Conservation (phyloP, 345 rosid genomes). For the Kernera saxatilis region DNA sequence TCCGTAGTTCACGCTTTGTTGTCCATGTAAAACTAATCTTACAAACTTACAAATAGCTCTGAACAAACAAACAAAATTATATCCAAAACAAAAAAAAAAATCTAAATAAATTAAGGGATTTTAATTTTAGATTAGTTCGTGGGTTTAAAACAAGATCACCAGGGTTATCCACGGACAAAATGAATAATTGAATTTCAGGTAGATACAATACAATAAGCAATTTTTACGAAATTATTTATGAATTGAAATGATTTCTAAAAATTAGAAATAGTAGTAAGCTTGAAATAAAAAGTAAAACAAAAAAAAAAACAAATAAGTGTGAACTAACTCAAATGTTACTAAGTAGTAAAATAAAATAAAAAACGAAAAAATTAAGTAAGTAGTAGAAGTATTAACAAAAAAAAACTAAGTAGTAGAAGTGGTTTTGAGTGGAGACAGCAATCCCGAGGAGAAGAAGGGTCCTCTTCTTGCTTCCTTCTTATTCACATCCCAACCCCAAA, state of each 20-base stretch:
- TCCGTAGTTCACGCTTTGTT: slow-evolving; percentile 1
- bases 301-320: not conserved
- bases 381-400: too few relatives aligned
- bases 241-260: not conserved
- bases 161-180: not conserved
- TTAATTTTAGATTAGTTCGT: not conserved
- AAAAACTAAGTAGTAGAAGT: slow-evolving; percentile 6
- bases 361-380: too few relatives aligned
- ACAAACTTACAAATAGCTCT: not conserved
- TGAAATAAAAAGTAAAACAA: not conserved
- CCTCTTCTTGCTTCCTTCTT: slow-evolving; percentile 64
- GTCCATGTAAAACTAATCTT: not conserved
- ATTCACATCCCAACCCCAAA: slow-evolving; percentile 43
- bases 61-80: not conserved
- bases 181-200: not conserved
- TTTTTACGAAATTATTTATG: not conserved
- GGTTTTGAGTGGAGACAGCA: slow-evolving; percentile 29
- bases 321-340: slow-evolving; percentile 7
- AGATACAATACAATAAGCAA: not conserved
- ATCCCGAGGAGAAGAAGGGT: slow-evolving; percentile 31
- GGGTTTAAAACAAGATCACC: not conserved
- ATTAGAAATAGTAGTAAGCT: not conserved
- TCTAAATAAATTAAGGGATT: not conserved
- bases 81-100: not conserved
- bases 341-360: too few relatives aligned